Evolutionary conservation across 2,329 filamentous ascomycete genomes (phyloP).

Genomic region (Orbilia brochopaga): DNA sequence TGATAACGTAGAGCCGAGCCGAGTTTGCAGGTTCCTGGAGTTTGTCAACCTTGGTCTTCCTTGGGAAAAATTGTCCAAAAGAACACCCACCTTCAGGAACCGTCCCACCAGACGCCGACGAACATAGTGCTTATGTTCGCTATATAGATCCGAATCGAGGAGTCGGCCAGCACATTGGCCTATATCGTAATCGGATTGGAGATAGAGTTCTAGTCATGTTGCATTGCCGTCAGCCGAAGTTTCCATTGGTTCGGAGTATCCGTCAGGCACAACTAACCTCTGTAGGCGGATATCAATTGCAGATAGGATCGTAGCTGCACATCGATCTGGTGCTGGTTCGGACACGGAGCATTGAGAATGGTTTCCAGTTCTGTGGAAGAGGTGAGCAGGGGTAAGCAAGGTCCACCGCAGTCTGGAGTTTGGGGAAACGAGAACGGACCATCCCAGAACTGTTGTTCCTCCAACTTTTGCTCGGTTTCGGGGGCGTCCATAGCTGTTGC

Average conservation of each 20-base stretch:
- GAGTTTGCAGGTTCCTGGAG: constrained; percentile 60
- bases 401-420: constrained; percentile 10
- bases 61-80: background rate
- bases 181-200: constrained; percentile 78
- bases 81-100: constrained; percentile 81
- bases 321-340: constrained; percentile 74
- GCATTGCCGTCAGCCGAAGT: constrained; percentile 28
- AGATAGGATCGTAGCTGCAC: constrained; percentile 85
- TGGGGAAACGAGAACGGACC: constrained; percentile 63
- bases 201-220: constrained; percentile 67
- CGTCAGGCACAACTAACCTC: constrained; percentile 60
- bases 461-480: constrained; percentile 59
- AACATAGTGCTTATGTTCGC: constrained; percentile 79
- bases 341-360: constrained; percentile 67
- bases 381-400: constrained; percentile 21
- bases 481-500: constrained; percentile 40
- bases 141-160: constrained; percentile 76
- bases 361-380: constrained; percentile 67
- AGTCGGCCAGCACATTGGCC: constrained; percentile 80
- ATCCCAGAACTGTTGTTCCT: constrained; percentile 86
- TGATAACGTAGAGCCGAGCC: constrained; percentile 78
- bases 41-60: constrained; percentile 5
- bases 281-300: constrained; percentile 74
- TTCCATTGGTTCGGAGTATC: constrained; percentile 12
- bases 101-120: constrained; percentile 91